These are phyloP conservation scores for Acidiella bohemica DNA, from an alignment of 495 filamentous ascomycete species.

Conservation along the genomic window DNA sequence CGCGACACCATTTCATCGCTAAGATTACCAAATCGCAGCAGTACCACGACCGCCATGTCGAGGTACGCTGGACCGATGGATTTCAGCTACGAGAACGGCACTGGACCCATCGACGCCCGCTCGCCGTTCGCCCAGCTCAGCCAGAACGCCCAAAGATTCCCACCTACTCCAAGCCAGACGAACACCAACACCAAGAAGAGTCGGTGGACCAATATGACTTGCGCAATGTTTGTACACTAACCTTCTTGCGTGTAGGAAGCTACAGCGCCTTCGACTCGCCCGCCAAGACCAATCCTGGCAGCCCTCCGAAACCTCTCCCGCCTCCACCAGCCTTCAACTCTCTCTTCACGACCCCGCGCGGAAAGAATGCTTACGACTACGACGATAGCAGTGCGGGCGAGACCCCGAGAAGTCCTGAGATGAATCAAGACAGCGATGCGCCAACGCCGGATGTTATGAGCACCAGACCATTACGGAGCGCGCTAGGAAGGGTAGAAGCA, in stretches of 20 bases:
- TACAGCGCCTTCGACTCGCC: slow-evolving; percentile 34
- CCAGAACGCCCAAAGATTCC: slow-evolving; percentile 31
- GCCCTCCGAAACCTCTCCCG: slow-evolving; percentile 33
- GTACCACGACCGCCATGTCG: slow-evolving; percentile 11
- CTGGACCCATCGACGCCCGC: slow-evolving; percentile 41
- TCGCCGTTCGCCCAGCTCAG: slow-evolving; percentile 44
- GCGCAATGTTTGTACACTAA: not conserved
- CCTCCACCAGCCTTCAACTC: slow-evolving; percentile 43
- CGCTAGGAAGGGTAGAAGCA: slow-evolving; percentile 27
- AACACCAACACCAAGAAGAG: slow-evolving; percentile 12
- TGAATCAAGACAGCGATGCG: slow-evolving; percentile 52
- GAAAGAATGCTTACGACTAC: slow-evolving; percentile 56
- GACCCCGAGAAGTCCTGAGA: slow-evolving; percentile 55
- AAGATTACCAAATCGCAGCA: not conserved
- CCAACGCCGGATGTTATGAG: slow-evolving; percentile 47
- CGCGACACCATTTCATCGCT: not conserved
- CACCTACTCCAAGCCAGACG: not conserved
- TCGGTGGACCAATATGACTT: slow-evolving; percentile 17
- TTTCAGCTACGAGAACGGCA: slow-evolving; percentile 46
- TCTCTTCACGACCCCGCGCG: slow-evolving; percentile 67
- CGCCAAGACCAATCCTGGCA: slow-evolving; percentile 26
- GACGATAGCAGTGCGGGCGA: slow-evolving; percentile 69
- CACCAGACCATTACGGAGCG: slow-evolving; percentile 2
- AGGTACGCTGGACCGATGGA: slow-evolving; percentile 43
- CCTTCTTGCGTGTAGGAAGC: slow-evolving; percentile 28